Conservation (phyloP, 169 alveolate species). For the Besnoitia besnoiti region DNA sequence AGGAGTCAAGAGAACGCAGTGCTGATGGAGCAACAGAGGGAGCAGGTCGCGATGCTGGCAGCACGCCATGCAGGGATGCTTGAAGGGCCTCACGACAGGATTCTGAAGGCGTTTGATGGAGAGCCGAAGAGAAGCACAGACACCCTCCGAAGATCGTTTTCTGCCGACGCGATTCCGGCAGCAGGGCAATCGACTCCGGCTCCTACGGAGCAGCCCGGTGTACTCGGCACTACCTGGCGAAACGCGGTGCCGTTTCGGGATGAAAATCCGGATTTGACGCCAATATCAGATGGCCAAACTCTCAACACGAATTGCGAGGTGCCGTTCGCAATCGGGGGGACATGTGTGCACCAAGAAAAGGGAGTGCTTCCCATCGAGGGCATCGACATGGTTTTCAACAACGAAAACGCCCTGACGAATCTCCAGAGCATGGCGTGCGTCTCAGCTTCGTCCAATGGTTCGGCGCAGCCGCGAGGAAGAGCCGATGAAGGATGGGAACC, state of each 20-base stretch:
- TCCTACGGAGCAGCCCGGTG: not conserved
- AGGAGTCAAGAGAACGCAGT: not conserved
- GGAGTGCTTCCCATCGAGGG: constrained; percentile 31
- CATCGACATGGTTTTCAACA: constrained; percentile 31
- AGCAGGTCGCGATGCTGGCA: not conserved
- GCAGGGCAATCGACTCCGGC: not conserved
- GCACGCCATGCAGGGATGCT: not conserved
- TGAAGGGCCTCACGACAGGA: constrained; percentile 27
- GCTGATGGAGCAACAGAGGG: constrained; percentile 25
- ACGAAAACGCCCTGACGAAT: constrained; percentile 14
- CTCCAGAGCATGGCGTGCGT: constrained; percentile 18
- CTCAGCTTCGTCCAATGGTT: not conserved
- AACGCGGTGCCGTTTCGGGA: not conserved
- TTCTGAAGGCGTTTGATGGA: not conserved
- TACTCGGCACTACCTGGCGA: not conserved
- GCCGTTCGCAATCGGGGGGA: constrained; percentile 18
- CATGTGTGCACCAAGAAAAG: not conserved
- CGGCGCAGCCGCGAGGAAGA: not conserved
- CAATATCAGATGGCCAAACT: not conserved
- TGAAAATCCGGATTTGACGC: not conserved
- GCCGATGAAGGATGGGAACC: constrained; percentile 42
- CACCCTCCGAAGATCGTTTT: not conserved
- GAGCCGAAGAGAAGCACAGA: not conserved
- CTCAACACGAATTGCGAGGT: not conserved
- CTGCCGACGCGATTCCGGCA: not conserved